Base-by-base conservation (phyloP, 2,329 filamentous ascomycete species). In the Thelonectria blattea region DNA sequence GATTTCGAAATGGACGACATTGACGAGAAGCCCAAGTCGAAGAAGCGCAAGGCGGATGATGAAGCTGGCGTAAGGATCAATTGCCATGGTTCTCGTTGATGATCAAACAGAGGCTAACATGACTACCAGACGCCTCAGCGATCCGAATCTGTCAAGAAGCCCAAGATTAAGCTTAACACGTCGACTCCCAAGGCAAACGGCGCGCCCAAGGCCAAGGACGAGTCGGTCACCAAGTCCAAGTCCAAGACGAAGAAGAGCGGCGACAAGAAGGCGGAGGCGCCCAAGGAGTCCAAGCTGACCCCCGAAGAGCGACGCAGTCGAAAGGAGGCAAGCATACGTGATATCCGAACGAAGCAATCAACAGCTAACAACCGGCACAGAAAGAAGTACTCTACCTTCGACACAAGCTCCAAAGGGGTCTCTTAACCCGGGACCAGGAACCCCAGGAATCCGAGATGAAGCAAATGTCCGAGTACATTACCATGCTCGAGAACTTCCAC, bases 331-430 rank as follows among this genome's bases (percentile, higher is more conserved):
- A 80, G 75, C 43, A 22, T 10, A 3, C 10, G 3, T 30, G 2
- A 8, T 8, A 24, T 9, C 10, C 61, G 3, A 12, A 9, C 10
- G 22, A 9, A 0, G 10, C 24, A 34, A 37, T 3, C 39, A 30
- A 12, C 30, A 18, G 52, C 78, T 83, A 70, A 84, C 64, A 52
- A 56, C 5, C 41, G 22, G 32, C 56, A 49, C 66, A 91, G 84
- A 89, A 87, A 67, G 88, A 91, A 68, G 92, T 99, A n/a, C 81
- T 97, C 32, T 98, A 96, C 76, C 85, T 97, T 41, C 91, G 95
- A 65, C 94, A 99, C 78, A 92, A 93, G 75, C 87, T 99, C 34
- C 95, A 99, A 74, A 96, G 96, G 75, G 93, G 93, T 0, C 93
- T 99, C 70, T 83, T 99, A 45, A 91, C 91, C 20, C 87, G 91